phyloP scores from a whole-genome alignment of 2,329 filamentous ascomycete species.

The Colletotrichum navitas region DNA sequence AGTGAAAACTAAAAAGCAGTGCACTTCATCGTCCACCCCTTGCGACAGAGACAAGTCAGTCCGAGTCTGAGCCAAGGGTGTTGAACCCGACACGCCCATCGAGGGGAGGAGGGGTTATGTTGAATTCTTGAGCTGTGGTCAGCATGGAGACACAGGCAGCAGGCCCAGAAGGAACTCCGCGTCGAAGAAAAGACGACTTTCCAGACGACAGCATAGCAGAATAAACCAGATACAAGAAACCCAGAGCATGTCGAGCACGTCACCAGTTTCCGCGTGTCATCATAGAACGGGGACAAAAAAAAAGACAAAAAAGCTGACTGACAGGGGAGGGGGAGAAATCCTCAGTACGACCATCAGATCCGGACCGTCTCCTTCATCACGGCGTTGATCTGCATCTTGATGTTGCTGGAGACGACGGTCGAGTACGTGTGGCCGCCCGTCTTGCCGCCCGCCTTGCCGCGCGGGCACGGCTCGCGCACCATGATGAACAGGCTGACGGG shows the following conservation, averaged over 20 bases:
- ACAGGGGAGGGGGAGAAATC: not conserved
- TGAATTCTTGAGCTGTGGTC: constrained; percentile 35
- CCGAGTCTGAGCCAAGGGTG: constrained; percentile 14
- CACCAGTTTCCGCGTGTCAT: constrained; percentile 8
- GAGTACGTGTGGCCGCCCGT: constrained; percentile 46
- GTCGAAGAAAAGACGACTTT: constrained; percentile 1
- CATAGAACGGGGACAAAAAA: too few species aligned
- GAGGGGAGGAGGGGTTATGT: constrained; percentile 1
- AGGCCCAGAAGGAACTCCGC: constrained; percentile 11
- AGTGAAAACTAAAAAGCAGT: not conserved
- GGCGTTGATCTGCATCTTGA: constrained; percentile 48
- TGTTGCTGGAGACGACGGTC: constrained; percentile 51
- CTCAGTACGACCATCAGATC: constrained; percentile 11
- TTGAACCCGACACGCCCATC: constrained; percentile 33
- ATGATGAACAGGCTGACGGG: constrained; percentile 82
- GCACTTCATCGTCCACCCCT: constrained; percentile 3
- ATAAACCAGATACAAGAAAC: not conserved
- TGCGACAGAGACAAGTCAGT: constrained; percentile 19
- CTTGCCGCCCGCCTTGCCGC: constrained; percentile 46
- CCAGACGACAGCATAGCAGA: not conserved
- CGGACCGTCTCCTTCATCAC: constrained; percentile 45
- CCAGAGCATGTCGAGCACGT: constrained; percentile 11
- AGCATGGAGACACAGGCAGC: constrained; percentile 29
- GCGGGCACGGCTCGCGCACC: constrained; percentile 76
- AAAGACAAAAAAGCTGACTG: constrained; percentile 15